These are phyloP conservation scores for Rhizopus stolonifer DNA, from an alignment of 371 early-diverging fungal species.

Conservation along the genomic window DNA sequence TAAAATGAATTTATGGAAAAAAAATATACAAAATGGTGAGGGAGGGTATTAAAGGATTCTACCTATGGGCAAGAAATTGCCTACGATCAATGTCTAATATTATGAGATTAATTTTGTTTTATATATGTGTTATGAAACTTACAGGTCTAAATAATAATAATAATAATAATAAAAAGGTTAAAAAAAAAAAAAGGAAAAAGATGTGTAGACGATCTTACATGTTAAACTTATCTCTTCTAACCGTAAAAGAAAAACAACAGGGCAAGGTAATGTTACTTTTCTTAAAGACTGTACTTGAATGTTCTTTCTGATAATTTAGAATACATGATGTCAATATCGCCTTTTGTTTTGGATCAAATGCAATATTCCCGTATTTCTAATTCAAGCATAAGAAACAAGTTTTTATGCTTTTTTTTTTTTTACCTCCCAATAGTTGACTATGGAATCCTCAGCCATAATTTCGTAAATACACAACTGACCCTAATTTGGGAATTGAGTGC, in stretches of 20 bases:
- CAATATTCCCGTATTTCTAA: slow-evolving; percentile 88
- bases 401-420: slow-evolving; percentile 23
- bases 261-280: slow-evolving; percentile 47
- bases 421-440: slow-evolving; percentile 80
- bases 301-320: slow-evolving; percentile 29
- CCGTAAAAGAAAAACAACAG: slow-evolving; percentile 89
- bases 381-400: no score
- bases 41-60: slow-evolving; percentile 4
- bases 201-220: slow-evolving; percentile 41
- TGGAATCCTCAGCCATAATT: slow-evolving; percentile 83
- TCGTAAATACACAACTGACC: slow-evolving; percentile 85
- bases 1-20: background rate
- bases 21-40: slow-evolving; percentile 1
- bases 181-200: slow-evolving; percentile 2
- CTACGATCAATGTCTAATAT: slow-evolving; percentile 62
- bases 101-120: background rate
- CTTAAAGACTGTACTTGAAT: slow-evolving; percentile 19
- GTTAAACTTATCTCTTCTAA: slow-evolving; percentile 83
- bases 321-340: slow-evolving; percentile 85
- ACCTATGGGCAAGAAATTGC: slow-evolving; percentile 73
- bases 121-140: slow-evolving; percentile 8
- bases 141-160: no score
- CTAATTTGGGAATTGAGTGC: slow-evolving; percentile 9
- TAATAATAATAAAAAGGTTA: no score
- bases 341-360: slow-evolving; percentile 90